Percentiles rank a stretch among this genome's conserved stretches.
Conservation (phyloP, 129 eudicot genomes). For the Heracleum sosnowskyi region DNA sequence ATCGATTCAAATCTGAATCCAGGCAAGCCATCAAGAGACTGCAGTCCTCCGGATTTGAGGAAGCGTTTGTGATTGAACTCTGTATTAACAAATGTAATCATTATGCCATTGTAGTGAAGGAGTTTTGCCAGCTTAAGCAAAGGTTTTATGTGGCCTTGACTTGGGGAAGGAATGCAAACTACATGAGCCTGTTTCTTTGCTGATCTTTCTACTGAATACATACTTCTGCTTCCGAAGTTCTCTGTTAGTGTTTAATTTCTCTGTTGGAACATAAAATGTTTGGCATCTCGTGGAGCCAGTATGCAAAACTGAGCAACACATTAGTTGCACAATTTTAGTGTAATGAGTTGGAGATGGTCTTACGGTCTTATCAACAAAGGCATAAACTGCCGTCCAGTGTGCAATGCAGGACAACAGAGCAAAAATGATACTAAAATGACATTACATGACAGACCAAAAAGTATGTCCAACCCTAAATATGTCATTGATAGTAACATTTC, state of each 20-base stretch:
- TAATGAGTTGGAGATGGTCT: no score
- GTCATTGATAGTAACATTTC: no score
- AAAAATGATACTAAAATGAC: no score
- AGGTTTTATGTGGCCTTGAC: neutral
- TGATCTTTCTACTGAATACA: neutral
- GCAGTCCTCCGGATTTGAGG: neutral
- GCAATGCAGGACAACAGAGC: no score
- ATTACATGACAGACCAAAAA: no score
- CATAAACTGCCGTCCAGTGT: no score
- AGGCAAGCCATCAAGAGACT: neutral
- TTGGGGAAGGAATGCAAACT: neutral
- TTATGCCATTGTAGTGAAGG: neutral
- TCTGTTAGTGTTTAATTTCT: neutral
- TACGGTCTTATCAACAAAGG: no score
- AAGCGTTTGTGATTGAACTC: neutral
- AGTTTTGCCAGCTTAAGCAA: neutral
- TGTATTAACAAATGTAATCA: neutral
- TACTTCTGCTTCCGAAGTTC: neutral
- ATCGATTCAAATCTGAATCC: neutral
- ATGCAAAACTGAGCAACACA: no score
- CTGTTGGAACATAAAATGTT: neutral
- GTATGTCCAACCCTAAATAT: no score
- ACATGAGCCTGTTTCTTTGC: neutral
- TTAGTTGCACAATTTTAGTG: neutral
- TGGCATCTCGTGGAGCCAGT: no score